Conservation (phyloP, 805 yeast genomes). For the Monosporozyma yasuniensis region DNA sequence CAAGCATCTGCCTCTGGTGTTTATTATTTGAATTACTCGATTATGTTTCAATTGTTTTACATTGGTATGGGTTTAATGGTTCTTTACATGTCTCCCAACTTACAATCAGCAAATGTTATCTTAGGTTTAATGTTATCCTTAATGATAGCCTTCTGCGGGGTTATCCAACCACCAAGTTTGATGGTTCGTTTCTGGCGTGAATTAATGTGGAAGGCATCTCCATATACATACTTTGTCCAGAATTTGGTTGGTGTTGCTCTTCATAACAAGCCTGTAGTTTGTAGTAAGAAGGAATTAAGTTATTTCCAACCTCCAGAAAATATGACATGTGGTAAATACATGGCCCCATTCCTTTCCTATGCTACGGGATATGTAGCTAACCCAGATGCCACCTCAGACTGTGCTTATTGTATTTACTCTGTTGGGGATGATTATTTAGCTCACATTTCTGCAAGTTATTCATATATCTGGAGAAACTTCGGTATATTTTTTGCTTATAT, state of each 20-base stretch:
- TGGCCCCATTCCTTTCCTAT: slow-evolving; percentile 11
- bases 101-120: slow-evolving; percentile 25
- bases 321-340: slow-evolving; percentile 19
- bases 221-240: slow-evolving; percentile 36
- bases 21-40: slow-evolving; percentile 35
- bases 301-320: slow-evolving; percentile 16
- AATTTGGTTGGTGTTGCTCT: slow-evolving; percentile 43
- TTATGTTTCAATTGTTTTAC: slow-evolving; percentile 41
- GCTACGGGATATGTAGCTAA: slow-evolving; percentile 21
- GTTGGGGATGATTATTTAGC: slow-evolving; percentile 47
- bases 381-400: slow-evolving; percentile 36
- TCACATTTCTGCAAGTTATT: slow-evolving; percentile 22
- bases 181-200: slow-evolving; percentile 40
- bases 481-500: slow-evolving; percentile 48
- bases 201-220: slow-evolving; percentile 34
- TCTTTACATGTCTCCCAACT: slow-evolving; percentile 16
- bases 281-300: slow-evolving; percentile 28
- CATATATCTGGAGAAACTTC: slow-evolving; percentile 46
- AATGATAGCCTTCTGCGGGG: slow-evolving; percentile 33
- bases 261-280: slow-evolving; percentile 37
- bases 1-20: slow-evolving; percentile 38
- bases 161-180: slow-evolving; percentile 30
- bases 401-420: slow-evolving; percentile 47
- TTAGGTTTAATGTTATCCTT: slow-evolving; percentile 21
- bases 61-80: slow-evolving; percentile 33